phyloP scores from a whole-genome alignment of 805 yeast species.

The Hanseniaspora jakobsenii region DNA sequence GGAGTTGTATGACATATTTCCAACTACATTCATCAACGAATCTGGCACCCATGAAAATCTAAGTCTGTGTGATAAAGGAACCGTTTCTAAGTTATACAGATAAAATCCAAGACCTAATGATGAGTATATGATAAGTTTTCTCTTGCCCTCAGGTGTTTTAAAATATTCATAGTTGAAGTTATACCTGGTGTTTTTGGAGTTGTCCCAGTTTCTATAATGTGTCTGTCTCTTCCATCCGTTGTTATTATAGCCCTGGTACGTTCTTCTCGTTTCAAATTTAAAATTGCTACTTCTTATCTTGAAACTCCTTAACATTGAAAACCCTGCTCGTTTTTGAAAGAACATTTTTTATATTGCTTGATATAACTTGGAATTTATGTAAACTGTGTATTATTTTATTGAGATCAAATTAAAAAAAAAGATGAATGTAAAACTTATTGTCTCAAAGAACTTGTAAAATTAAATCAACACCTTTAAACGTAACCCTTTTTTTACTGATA shows the following conservation, averaged over 20 bases:
- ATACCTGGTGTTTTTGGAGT: neutral
- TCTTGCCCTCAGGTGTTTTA: conserved; percentile 18
- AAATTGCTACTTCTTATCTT: too few species aligned
- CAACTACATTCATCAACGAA: conserved; percentile 50
- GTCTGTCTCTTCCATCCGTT: neutral
- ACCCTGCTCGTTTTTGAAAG: too few species aligned
- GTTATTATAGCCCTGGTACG: neutral
- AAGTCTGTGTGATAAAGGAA: conserved; percentile 65
- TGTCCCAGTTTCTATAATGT: conserved; percentile 8
- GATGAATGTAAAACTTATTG: too few species aligned
- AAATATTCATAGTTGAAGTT: neutral
- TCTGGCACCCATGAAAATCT: conserved; percentile 63
- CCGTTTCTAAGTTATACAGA: conserved; percentile 53
- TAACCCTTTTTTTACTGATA: too few species aligned
- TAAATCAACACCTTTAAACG: too few species aligned
- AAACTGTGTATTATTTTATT: too few species aligned
- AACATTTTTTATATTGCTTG: too few species aligned
- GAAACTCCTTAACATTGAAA: too few species aligned
- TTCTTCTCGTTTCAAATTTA: too few species aligned
- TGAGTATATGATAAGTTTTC: conserved; percentile 27
- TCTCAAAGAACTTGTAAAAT: too few species aligned
- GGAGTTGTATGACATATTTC: conserved; percentile 51
- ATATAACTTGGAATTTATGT: too few species aligned
- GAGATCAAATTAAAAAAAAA: too few species aligned
- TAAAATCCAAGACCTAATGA: conserved; percentile 31